Base-by-base conservation (phyloP, 2,329 filamentous ascomycete genomes). In the Phyllosticta paracitricarpa region DNA sequence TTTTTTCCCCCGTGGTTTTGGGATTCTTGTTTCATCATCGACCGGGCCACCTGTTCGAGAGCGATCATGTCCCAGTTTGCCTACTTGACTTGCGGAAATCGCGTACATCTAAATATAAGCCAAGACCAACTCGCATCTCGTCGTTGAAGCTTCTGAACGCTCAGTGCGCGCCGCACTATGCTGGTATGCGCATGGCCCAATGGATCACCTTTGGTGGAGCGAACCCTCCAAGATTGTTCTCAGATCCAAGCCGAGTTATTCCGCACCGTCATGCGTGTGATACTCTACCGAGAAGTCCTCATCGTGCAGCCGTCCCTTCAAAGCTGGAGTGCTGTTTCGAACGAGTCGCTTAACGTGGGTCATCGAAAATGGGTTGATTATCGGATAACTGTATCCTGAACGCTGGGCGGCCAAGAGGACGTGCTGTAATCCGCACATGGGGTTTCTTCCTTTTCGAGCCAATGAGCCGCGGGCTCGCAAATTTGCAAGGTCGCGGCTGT, bases 401-500 rank as follows among this genome's bases (percentile, higher is more conserved):
- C 51, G 55, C 35, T 17, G 33, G 33, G 33, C 33, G 14, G 33
- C 60, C 55, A 56, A 61, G 51, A 25, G 54, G 51, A 58, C 51
- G 28, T 58, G 54, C 60, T 24, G 60, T 51, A 33, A 56, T 51
- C 25, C 55, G 52, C 51, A 51, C 56, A 61, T 48, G 60, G 33
- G 60, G 60, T 26, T 51, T 56, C 56, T 55, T 56, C 60, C 56
- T 24, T 51, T 51, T 58, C 48, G 22, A 53, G 60, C 51, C 25
- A 51, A 56, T 55, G 54, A 40, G 48, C 60, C 60, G 60, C 48
- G 60, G 55, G 57, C 55, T 61, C 60, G 57, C 60, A 61, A 61
- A 61, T 54, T 61, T 61, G 60, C 56, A 55, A 58, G 55, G 56
- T 51, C 30, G 60, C 60, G 55, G 60, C 60, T 61, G 60, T 58